phyloP scores from a whole-genome alignment of 495 filamentous ascomycete species.

The Xylaria scruposa region DNA sequence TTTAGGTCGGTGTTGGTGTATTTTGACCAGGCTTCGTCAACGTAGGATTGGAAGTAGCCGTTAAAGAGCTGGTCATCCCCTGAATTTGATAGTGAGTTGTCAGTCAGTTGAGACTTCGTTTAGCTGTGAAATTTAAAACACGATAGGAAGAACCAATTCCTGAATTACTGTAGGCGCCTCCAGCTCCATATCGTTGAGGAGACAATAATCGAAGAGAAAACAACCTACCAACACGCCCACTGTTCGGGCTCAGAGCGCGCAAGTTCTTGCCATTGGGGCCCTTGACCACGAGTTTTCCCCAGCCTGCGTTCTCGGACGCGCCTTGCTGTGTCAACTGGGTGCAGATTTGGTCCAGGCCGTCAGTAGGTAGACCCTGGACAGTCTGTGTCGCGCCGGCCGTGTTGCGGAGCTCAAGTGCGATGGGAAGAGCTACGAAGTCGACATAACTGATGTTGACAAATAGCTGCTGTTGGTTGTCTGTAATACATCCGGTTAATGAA shows the following conservation, averaged over 20 bases:
- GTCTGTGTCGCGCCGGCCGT: constrained; percentile 57
- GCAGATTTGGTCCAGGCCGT: constrained; percentile 64
- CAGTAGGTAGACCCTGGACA: constrained; percentile 63
- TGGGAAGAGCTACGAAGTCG: constrained; percentile 73
- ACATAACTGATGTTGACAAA: constrained; percentile 80
- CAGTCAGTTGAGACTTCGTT: constrained; percentile 7
- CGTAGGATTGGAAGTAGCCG: constrained; percentile 68
- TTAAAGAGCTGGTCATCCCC: constrained; percentile 60
- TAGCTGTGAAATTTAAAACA: background rate
- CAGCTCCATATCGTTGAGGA: background rate
- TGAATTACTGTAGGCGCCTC: background rate
- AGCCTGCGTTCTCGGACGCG: constrained; percentile 61
- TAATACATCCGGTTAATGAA: background rate
- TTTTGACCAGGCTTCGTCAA: constrained; percentile 67
- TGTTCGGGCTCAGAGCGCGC: constrained; percentile 71
- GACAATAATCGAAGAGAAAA: background rate
- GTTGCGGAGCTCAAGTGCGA: constrained; percentile 66
- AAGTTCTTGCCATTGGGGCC: constrained; percentile 56
- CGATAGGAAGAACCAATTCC: background rate
- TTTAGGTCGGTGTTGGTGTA: constrained; percentile 58
- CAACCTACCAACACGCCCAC: constrained; percentile 52
- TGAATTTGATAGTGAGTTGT: background rate
- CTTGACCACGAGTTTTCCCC: constrained; percentile 67
- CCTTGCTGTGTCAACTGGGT: constrained; percentile 60
- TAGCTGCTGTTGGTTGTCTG: constrained; percentile 64